These are phyloP conservation scores for Boletus hoseneyae DNA, from an alignment of 1,284 basidiomycete species.

Conservation along the genomic window DNA sequence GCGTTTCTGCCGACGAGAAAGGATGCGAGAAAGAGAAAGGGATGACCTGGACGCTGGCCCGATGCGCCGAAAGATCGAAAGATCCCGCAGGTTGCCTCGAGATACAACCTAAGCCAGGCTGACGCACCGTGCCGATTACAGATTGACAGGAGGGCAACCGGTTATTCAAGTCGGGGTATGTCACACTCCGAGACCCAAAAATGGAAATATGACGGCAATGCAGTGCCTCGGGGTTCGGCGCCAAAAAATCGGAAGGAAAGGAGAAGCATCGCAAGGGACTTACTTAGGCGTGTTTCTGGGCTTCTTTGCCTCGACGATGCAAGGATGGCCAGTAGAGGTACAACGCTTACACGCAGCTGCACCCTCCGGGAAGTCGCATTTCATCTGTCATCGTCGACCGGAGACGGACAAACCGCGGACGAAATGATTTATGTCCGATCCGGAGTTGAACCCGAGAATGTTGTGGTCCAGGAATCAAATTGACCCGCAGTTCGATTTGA, in stretches of 20 bases:
- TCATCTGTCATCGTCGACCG: constrained; percentile 53
- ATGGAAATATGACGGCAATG: constrained; percentile 22
- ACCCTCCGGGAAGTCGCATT: constrained; percentile 68
- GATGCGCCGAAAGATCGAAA: neutral
- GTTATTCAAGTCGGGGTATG: constrained; percentile 10
- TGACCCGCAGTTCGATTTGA: constrained; percentile 9
- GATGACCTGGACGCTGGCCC: constrained; percentile 1
- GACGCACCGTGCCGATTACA: constrained; percentile 12
- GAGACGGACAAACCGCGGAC: constrained; percentile 12
- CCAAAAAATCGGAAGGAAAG: neutral
- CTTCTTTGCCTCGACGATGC: constrained; percentile 78
- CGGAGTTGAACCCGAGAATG: constrained; percentile 5
- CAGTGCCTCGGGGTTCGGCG: constrained; percentile 16
- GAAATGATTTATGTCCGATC: neutral
- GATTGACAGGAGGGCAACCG: constrained; percentile 12
- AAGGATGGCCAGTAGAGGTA: constrained; percentile 62
- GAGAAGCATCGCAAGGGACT: constrained; percentile 37
- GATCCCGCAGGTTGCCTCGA: constrained; percentile 7
- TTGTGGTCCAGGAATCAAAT: constrained; percentile 9
- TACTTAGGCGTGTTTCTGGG: constrained; percentile 73
- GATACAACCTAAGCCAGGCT: constrained; percentile 14
- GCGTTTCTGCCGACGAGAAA: constrained; percentile 10
- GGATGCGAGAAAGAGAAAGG: constrained; percentile 8
- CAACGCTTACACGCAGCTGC: constrained; percentile 73
- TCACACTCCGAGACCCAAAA: constrained; percentile 24